phyloP scores from a whole-genome alignment of 352 stramenopile genomes.

The Globisporangium polare region DNA sequence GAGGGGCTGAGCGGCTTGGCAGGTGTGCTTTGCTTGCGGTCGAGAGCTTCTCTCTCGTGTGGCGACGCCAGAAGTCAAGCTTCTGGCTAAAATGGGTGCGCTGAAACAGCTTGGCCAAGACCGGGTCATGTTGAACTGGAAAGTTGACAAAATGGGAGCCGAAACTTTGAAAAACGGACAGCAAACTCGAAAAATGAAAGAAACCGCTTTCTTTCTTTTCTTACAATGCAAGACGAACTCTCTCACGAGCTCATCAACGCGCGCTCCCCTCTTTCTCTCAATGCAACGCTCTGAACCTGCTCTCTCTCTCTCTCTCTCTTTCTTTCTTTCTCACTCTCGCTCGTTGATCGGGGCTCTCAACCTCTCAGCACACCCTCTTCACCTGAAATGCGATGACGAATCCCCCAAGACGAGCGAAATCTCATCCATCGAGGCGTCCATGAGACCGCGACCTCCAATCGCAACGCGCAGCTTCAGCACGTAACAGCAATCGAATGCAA shows the following conservation, averaged over 20 bases:
- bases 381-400: no score
- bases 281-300: neutral
- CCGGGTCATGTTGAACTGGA: neutral
- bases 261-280: neutral
- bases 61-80: no score
- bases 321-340: neutral
- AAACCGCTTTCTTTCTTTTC: neutral
- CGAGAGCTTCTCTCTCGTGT: neutral
- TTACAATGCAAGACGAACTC: neutral
- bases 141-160: no score
- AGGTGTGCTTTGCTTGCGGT: neutral
- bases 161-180: no score
- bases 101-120: neutral
- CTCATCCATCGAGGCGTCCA: neutral
- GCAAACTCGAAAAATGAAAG: neutral
- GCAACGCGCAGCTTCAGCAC: neutral
- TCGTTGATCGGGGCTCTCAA: no score
- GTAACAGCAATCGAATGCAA: neutral
- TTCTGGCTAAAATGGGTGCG: slow-evolving; percentile 5
- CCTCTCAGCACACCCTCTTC: neutral
- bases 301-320: neutral
- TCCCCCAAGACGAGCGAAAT: neutral
- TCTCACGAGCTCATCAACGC: neutral
- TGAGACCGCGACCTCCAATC: neutral
- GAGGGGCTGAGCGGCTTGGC: no score